A percentile compares a stretch with the other conserved stretches of the same genome.
Conservation (phyloP, 75 land plant species). For the Sequoia sempervirens region DNA sequence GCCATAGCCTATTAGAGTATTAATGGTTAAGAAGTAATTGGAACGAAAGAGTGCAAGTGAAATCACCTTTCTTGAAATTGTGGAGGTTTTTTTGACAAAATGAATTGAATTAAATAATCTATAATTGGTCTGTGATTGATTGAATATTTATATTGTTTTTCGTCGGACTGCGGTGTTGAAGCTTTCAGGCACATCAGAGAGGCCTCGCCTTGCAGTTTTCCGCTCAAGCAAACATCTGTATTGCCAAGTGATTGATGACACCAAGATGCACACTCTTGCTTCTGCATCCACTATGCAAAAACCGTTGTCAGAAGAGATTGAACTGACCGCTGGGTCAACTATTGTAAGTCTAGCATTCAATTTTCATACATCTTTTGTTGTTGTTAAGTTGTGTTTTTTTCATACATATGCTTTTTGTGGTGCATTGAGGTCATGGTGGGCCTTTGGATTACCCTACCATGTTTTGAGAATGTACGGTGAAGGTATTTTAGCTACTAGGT, state of each 20-base stretch:
- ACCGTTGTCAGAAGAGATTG: constrained; percentile 56
- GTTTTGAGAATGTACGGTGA: not conserved
- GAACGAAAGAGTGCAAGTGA: not conserved
- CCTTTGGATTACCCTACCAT: not conserved
- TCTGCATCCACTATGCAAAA: constrained; percentile 84
- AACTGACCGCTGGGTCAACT: constrained; percentile 69
- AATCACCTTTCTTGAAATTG: not conserved
- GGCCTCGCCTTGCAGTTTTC: constrained; percentile 80
- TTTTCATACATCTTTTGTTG: not conserved
- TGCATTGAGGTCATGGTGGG: not conserved
- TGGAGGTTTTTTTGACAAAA: not conserved
- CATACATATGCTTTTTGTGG: not conserved
- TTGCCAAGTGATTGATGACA: constrained; percentile 92
- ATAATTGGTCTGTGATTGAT: not conserved
- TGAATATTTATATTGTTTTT: not conserved
- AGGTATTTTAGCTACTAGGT: not conserved
- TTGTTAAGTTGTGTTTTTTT: not conserved
- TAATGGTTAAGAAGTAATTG: not conserved
- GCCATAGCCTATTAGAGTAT: not conserved
- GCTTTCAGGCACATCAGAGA: constrained; percentile 83
- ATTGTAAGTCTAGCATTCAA: constrained; percentile 41
- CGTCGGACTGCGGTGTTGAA: constrained; percentile 10
- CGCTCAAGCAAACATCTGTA: constrained; percentile 88
- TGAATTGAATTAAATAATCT: not conserved
- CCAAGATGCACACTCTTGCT: constrained; percentile 83